Evolutionary conservation across 441 rosid genomes (phyloP).

Genomic region (Syzygium syzygioides): DNA sequence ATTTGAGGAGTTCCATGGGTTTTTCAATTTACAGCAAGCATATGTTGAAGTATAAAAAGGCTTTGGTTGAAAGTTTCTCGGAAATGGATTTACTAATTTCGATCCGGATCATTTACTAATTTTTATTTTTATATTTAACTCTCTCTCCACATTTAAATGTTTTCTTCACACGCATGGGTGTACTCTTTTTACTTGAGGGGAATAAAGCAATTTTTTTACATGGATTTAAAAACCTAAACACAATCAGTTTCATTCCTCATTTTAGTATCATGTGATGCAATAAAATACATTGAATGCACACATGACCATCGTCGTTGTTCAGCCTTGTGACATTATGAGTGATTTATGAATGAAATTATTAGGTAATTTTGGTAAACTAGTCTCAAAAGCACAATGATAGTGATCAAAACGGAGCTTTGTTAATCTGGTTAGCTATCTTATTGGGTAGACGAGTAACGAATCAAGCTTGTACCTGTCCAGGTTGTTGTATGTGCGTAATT

Average conservation of each 20-base stretch:
- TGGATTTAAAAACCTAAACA: background rate
- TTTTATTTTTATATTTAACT: no score
- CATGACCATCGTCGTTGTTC: fast-evolving
- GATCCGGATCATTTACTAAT: no score
- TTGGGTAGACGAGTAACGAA: no score
- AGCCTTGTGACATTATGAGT: background rate
- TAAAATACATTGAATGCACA: background rate
- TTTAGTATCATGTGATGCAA: background rate
- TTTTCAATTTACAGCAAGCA: background rate
- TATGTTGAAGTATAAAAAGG: no score
- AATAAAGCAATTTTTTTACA: background rate
- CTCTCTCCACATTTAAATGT: background rate
- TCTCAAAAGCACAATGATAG: background rate
- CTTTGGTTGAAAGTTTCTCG: no score
- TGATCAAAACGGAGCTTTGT: background rate
- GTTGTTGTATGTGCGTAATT: no score
- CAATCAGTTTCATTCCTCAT: background rate
- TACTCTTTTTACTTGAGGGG: background rate
- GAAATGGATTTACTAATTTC: no score
- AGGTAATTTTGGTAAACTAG: background rate
- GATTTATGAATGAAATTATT: background rate
- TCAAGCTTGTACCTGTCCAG: no score
- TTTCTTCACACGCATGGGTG: background rate
- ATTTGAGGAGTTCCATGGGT: background rate
- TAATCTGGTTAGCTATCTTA: background rate